Conservation (phyloP, 2,329 filamentous ascomycete species). For the Cladosporium velox region DNA sequence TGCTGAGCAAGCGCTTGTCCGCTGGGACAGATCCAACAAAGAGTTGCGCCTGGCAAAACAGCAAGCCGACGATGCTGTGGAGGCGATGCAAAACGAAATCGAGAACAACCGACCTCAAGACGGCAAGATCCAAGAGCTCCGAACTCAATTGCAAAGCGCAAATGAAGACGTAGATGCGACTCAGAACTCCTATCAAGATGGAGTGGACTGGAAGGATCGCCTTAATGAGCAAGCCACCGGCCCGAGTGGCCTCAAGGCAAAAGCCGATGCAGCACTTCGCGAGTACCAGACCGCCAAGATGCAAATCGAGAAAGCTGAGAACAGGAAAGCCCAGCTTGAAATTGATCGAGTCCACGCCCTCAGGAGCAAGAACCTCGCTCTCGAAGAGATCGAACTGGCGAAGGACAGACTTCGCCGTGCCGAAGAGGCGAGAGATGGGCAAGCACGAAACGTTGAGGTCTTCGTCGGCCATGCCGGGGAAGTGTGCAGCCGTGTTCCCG, state of each 20-base stretch:
- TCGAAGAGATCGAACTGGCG: conserved; percentile 39
- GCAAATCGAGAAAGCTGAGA: conserved; percentile 36
- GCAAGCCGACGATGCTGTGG: conserved; percentile 61
- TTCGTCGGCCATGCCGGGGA: conserved; percentile 27
- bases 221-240: conserved; percentile 41
- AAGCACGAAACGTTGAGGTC: conserved; percentile 33
- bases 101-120: conserved; percentile 63
- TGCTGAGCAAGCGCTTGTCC: conserved; percentile 52
- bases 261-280: conserved; percentile 35
- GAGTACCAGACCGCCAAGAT: conserved; percentile 31
- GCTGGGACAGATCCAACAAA: conserved; percentile 50
- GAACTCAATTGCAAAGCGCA: conserved; percentile 57
- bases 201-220: conserved; percentile 46
- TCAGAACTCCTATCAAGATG: conserved; percentile 52
- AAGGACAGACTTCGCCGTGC: conserved; percentile 36
- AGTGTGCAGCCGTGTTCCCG: conserved; percentile 31
- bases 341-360: conserved; percentile 40
- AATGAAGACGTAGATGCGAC: conserved; percentile 49
- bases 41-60: conserved; percentile 56
- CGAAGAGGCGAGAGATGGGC: conserved; percentile 33
- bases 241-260: conserved; percentile 31
- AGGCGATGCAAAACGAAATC: conserved; percentile 67
- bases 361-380: conserved; percentile 45
- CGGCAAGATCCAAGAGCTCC: conserved; percentile 50
- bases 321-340: conserved; percentile 35